Evolutionary conservation across 2,329 filamentous ascomycete genomes (phyloP).

Genomic region (Ophiostoma sp.): DNA sequence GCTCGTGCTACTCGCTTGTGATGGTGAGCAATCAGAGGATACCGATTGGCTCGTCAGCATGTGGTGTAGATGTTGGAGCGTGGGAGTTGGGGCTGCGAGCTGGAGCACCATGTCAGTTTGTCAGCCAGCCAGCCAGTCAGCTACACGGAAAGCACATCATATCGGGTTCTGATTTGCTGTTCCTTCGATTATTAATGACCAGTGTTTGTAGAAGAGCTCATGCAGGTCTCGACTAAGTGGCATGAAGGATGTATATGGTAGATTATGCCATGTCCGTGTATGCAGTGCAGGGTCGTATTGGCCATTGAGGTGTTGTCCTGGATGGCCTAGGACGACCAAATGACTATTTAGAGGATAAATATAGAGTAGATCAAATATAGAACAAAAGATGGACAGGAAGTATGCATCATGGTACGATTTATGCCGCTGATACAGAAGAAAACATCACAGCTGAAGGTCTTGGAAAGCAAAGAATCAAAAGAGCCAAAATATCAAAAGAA

Average conservation of each 20-base stretch:
- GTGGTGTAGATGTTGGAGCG: neutral
- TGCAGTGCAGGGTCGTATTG: slow-evolving; percentile 42
- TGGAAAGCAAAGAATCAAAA: neutral
- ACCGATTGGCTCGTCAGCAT: neutral
- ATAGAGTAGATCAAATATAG: too few species aligned
- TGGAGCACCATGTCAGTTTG: neutral
- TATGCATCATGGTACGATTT: too few species aligned
- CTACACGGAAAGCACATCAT: slow-evolving; percentile 3
- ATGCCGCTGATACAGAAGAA: too few species aligned
- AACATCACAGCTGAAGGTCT: neutral
- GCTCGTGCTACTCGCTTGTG: neutral
- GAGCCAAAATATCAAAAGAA: neutral
- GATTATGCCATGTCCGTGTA: slow-evolving; percentile 14
- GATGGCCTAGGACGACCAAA: too few species aligned
- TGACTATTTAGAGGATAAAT: too few species aligned
- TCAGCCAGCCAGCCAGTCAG: neutral
- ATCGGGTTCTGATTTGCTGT: neutral
- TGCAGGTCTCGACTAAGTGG: neutral
- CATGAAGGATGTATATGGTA: neutral
- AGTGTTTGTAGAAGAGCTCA: neutral
- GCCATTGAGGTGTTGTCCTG: slow-evolving; percentile 60
- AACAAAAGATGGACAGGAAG: too few species aligned
- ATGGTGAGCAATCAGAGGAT: neutral
- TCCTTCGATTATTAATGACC: neutral
- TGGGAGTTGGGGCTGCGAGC: neutral